Evolutionary conservation across 805 yeast genomes (phyloP).

Genomic region (Zygotorulaspora danielsina): DNA sequence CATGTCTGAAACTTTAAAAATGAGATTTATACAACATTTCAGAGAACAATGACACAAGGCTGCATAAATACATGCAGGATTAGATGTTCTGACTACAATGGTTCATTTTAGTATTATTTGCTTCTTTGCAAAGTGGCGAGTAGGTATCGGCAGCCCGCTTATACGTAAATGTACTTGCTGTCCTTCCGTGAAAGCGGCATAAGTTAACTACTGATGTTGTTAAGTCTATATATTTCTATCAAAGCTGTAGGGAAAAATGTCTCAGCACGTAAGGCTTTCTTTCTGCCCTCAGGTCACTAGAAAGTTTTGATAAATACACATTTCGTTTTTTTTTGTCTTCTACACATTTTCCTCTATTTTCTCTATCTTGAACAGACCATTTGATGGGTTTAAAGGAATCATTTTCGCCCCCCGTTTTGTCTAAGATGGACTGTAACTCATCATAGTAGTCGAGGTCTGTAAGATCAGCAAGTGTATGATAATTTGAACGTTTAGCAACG

Average conservation of each 20-base stretch:
- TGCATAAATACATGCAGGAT: no score
- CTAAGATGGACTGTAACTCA: constrained; percentile 22
- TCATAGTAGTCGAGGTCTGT: constrained; percentile 29
- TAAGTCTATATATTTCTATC: not conserved
- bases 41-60: no score
- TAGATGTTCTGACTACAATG: no score
- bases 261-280: constrained; percentile 20
- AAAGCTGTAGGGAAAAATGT: constrained; percentile 4
- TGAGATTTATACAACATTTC: no score
- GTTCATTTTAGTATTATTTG: no score
- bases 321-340: constrained; percentile 24
- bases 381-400: constrained; percentile 24
- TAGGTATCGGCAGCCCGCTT: no score
- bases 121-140: no score
- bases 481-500: constrained; percentile 7
- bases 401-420: constrained; percentile 14
- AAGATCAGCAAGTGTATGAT: constrained; percentile 21
- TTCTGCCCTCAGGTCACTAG: constrained; percentile 18
- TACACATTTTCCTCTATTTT: constrained; percentile 17
- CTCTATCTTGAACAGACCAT: constrained; percentile 22
- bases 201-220: no score
- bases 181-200: no score
- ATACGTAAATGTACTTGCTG: no score
- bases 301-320: constrained; percentile 13
- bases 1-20: no score